Evolutionary conservation across 108 stramenopile species (phyloP).

Genomic region (Skeletonema grethae): DNA sequence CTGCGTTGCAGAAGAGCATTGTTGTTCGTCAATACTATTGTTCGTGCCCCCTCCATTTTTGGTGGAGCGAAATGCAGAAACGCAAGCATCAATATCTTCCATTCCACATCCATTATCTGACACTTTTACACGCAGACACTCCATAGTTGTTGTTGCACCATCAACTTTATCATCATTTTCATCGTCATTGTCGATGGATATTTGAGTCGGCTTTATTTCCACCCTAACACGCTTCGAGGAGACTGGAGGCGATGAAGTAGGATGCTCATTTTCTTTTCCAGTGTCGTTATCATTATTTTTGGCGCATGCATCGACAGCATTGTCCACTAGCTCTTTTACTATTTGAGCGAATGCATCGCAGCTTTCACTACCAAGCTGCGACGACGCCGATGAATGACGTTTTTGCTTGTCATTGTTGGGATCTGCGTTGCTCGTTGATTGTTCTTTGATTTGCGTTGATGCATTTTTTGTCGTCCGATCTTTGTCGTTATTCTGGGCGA

Average conservation of each 20-base stretch:
- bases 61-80: constrained; percentile 74
- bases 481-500: neutral
- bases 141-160: constrained; percentile 20
- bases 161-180: constrained; percentile 11
- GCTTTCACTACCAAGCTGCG: neutral
- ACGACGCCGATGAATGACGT: neutral
- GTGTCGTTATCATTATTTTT: constrained; percentile 3
- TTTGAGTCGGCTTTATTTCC: constrained; percentile 30
- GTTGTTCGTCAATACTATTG: neutral
- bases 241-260: neutral
- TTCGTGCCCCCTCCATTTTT: constrained; percentile 39
- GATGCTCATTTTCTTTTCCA: constrained; percentile 9
- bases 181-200: neutral
- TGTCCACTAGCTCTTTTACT: constrained; percentile 89
- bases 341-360: constrained; percentile 88
- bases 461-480: neutral
- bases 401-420: neutral
- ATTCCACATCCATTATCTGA: constrained; percentile 87
- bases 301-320: constrained; percentile 86
- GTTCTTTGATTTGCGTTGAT: constrained; percentile 8
- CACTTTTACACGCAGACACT: constrained; percentile 68
- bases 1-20: neutral
- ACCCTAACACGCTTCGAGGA: constrained; percentile 50
- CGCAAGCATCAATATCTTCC: constrained; percentile 78
- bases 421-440: neutral